A percentile compares a stretch with the other conserved stretches of the same genome.
phyloP scores from a whole-genome alignment of 305 asterid genomes.

The Fraxinus nigra region DNA sequence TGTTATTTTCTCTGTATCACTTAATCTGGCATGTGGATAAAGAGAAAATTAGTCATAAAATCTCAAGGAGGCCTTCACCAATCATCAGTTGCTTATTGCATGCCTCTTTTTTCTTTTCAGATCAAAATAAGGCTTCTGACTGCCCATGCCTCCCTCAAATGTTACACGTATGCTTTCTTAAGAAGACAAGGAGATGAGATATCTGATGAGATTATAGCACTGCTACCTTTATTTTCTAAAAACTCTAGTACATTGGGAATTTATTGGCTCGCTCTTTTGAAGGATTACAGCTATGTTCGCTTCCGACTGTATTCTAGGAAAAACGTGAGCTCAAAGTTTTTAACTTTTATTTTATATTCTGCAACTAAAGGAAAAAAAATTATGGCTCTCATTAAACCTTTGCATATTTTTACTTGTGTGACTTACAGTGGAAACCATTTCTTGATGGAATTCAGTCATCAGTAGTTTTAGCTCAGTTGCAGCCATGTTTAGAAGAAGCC shows the following conservation, averaged over 20 bases:
- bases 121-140: conserved; percentile 92
- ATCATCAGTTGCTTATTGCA: conserved; percentile 22
- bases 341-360: conserved; percentile 16
- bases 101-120: conserved; percentile 37
- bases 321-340: conserved; percentile 57
- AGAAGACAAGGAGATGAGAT: conserved; percentile 64
- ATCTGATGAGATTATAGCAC: conserved; percentile 72
- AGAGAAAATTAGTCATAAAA: conserved; percentile 8
- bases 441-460: conserved; percentile 95
- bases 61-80: conserved; percentile 12
- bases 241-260: conserved; percentile 71
- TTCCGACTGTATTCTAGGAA: conserved; percentile 54
- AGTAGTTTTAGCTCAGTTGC: conserved; percentile 68
- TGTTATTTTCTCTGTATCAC: conserved; percentile 17
- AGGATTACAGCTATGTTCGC: conserved; percentile 73
- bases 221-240: conserved; percentile 81
- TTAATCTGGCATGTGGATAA: conserved; percentile 26
- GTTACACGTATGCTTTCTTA: conserved; percentile 75
- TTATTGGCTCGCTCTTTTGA: conserved; percentile 88
- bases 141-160: conserved; percentile 96
- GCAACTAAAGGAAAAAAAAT: conserved; percentile 16
- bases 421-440: conserved; percentile 88
- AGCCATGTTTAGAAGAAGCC: conserved; percentile 93
- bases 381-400: conserved; percentile 20
- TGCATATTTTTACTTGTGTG: conserved; percentile 24